A percentile compares a stretch with the other conserved stretches of the same genome.
These are phyloP conservation scores for Bjerkandera adusta DNA, from an alignment of 1,284 basidiomycete genomes.

Conservation along the genomic window DNA sequence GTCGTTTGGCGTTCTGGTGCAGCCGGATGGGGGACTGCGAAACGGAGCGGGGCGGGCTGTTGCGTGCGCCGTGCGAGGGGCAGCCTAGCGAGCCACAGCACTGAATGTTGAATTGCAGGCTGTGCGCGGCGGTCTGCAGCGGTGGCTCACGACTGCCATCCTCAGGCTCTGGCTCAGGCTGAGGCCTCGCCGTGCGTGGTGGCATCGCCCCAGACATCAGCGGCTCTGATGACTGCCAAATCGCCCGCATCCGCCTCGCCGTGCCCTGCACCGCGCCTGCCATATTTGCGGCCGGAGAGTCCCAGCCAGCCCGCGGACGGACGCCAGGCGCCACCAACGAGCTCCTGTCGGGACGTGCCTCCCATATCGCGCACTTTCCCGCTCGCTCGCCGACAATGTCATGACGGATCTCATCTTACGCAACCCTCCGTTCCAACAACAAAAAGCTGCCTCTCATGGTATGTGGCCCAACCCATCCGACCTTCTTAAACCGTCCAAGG, in stretches of 20 bases:
- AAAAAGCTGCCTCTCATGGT: slow-evolving; percentile 37
- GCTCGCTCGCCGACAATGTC: slow-evolving; percentile 30
- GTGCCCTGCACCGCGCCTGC: background rate
- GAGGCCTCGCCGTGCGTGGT: too few species aligned
- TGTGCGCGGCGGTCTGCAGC: too few species aligned
- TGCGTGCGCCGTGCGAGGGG: too few species aligned
- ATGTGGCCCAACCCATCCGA: slow-evolving; percentile 15
- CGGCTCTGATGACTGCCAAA: background rate
- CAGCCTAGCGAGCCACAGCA: too few species aligned
- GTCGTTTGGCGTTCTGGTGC: too few species aligned
- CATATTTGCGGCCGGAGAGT: background rate
- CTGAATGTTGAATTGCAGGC: too few species aligned
- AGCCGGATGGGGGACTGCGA: too few species aligned
- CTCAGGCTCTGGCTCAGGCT: too few species aligned
- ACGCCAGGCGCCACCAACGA: background rate
- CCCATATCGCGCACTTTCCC: slow-evolving; percentile 35
- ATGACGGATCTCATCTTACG: slow-evolving; percentile 38
- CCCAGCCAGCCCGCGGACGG: slow-evolving; percentile 1
- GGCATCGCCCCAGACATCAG: too few species aligned
- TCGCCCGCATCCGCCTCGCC: background rate
- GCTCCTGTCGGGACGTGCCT: slow-evolving; percentile 29
- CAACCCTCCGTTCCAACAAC: slow-evolving; percentile 30
- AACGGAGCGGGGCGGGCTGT: too few species aligned
- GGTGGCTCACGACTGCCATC: too few species aligned
- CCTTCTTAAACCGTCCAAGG: slow-evolving; percentile 15